Conservation (phyloP, 2,329 filamentous ascomycete species). For the Phymatotrichopsis omnivora region DNA sequence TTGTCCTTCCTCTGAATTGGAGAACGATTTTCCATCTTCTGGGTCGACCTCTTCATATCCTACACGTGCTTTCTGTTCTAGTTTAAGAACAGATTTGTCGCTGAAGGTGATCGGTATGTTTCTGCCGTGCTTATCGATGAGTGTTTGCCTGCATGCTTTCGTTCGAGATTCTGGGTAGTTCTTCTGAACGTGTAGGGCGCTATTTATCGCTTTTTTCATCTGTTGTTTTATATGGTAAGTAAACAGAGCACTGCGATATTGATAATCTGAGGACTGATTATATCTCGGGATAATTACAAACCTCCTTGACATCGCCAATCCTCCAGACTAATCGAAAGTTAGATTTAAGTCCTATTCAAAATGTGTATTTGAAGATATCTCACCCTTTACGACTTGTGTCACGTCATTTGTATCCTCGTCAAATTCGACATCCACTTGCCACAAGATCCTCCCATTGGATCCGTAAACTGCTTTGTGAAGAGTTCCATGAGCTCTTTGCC, state of each 20-base stretch:
- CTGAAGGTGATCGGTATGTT: neutral
- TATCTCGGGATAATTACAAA: neutral
- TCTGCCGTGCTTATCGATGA: neutral
- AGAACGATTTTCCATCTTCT: too few relatives aligned
- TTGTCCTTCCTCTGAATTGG: too few relatives aligned
- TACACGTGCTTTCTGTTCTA: neutral
- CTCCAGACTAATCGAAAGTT: constrained; percentile 9
- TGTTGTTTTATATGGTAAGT: too few relatives aligned
- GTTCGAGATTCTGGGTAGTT: constrained; percentile 1
- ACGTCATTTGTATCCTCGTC: neutral
- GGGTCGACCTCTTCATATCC: too few relatives aligned
- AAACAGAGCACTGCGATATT: too few relatives aligned
- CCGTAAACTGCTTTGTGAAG: constrained; percentile 12
- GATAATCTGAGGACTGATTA: neutral
- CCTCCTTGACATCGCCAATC: constrained; percentile 3
- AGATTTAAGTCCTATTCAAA: neutral
- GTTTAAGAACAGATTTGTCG: neutral
- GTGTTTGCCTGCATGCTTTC: neutral
- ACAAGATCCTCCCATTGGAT: constrained; percentile 13
- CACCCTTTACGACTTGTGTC: constrained; percentile 18
- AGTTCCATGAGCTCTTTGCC: neutral
- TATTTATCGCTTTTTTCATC: neutral
- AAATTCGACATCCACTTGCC: constrained; percentile 18
- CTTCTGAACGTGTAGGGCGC: constrained; percentile 4
- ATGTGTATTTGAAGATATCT: neutral